Evolutionary conservation across 2,329 filamentous ascomycete genomes (phyloP), one percentile per base, ranked within the genome.

Genomic region (Colletotrichum lupini): DNA sequence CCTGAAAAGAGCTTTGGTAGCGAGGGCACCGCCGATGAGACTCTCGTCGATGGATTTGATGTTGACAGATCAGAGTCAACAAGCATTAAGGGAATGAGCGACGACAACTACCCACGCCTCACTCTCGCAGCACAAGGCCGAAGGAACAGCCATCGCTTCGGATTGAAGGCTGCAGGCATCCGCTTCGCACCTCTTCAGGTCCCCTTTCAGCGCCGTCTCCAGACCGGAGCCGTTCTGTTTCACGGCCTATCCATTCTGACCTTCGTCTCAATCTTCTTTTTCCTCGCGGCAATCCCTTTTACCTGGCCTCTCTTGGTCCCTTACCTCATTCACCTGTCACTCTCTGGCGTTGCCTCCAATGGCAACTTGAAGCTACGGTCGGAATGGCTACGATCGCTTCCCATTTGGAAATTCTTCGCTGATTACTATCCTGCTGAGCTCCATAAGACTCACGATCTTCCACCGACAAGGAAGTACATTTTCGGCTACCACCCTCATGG

Each of bases 401-500:
- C 90, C 35, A 84, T 97, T 57, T 99, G 96, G 96, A 93, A 90
- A 49, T 89, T 97, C 58, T 98, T 98, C 80, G 95, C 94, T 30
- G 94, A 91, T 19, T 99, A 98, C 85, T 99, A 97, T 80, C 97
- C 97, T 4, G 94, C 95, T 60, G 90, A 90, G 69, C 88, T 99
- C 52, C 95, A 98, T 85, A 94, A 97, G 76, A 97, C 94, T 4
- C 89, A 93, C 76, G 88, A 92, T 69, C 89, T 99, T 7, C 90
- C 93, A 26, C 89, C 95, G 0, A 95, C 93, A 1, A 89, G 95
- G 75, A 98, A 97, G 83, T 99, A 98, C 84, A 95, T 99, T 75
- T 95, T 99, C 78, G 96, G 96, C 57, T 98, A 98, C 82, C 97
- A 98, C 79, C 97, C 97, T 0, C 97, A 99, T 80, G 96, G 97